Base-by-base conservation (phyloP, 164 flowering plant genomes). In the Brasenia schreberi region DNA sequence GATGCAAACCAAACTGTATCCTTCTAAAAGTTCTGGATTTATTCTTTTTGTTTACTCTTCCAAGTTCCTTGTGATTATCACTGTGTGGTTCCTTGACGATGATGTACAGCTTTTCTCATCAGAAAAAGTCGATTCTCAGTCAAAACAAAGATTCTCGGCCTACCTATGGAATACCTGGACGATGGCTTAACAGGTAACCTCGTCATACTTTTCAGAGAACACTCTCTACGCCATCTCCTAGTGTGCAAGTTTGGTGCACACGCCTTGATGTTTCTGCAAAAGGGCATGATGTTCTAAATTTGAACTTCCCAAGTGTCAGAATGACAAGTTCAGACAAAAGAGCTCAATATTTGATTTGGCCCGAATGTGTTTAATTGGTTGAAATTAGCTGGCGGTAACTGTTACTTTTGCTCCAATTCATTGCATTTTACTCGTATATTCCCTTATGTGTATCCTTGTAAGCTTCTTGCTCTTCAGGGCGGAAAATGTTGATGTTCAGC, bases 1-100 rank as follows among this genome's bases (percentile, higher is more conserved):
- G 80, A 52, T 17, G 64, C 84, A 62, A 82, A 82, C 59, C 80
- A 74, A 73, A 83, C 67, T 83, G 96, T 92, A 87, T 87, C 94
- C 92, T 81, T 77, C 4, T 63, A 33, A 14, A 49, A 49, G 10
- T 9, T 14, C 56, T 9, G 56, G 16, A 49, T 49, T 6, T 49
- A 49, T 3, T 49, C 53, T 49, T 9, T 49, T 49, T 6, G 10
- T 49, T 49, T 49, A 7, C 56, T 14, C 10, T 49, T 49, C 3
- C 12, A 49, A 49, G 9, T 49, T 49, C 16, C 56, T 49, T 49
- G 4, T 33, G 56, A 14, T 49, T 14, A 14, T 49, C 56, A 49
- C 10, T 49, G 39, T 49, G 56, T 49, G 56, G 56, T 49, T 33
- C 56, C 56, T 9, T 49, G 56, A 49, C 56, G 16, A 49, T 49